Conservation (phyloP, 371 early-diverging fungal genomes). For the Mortierella sp. region DNA sequence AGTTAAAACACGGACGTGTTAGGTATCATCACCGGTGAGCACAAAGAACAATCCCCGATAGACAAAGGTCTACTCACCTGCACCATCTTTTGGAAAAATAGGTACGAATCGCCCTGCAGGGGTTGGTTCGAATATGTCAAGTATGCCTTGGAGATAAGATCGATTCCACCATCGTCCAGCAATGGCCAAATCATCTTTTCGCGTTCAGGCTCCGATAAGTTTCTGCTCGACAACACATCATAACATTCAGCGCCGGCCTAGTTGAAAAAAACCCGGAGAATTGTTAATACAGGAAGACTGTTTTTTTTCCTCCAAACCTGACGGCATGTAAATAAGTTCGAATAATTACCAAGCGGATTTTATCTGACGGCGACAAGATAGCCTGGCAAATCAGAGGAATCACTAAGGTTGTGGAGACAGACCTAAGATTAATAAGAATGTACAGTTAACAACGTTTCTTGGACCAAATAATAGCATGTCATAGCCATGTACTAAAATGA, state of each 20-base stretch:
- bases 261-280: background rate
- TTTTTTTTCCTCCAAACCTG: background rate
- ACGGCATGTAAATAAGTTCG: too few species aligned
- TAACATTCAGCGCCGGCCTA: conserved; percentile 62
- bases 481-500: background rate
- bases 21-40: too few species aligned
- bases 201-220: conserved; percentile 55
- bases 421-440: conserved; percentile 14
- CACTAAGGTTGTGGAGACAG: conserved; percentile 22
- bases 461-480: too few species aligned
- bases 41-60: background rate
- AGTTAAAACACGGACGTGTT: background rate
- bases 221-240: conserved; percentile 56
- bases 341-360: conserved; percentile 49
- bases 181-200: conserved; percentile 60
- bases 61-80: conserved; percentile 41
- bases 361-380: conserved; percentile 29
- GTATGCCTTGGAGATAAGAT: conserved; percentile 45
- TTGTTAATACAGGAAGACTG: background rate
- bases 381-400: conserved; percentile 42
- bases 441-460: background rate
- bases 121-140: conserved; percentile 14
- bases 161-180: conserved; percentile 58
- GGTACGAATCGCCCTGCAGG: conserved; percentile 59
- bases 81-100: conserved; percentile 61